Evolutionary conservation across 2,329 filamentous ascomycete genomes (phyloP).

Genomic region (Phialophora tarda): DNA sequence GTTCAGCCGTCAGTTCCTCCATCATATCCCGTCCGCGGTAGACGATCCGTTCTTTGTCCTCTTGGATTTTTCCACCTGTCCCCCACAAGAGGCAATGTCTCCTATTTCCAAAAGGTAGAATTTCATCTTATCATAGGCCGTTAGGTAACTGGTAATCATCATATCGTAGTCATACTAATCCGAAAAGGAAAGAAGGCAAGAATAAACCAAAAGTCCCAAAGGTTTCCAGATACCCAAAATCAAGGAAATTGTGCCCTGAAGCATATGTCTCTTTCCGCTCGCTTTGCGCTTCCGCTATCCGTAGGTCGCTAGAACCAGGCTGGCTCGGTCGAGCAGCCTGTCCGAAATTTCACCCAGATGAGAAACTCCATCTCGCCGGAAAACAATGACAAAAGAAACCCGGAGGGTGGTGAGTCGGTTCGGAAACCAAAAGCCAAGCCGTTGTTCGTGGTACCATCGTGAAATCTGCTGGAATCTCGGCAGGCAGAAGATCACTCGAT

Average conservation of each 20-base stretch:
- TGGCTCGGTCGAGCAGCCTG: conserved; percentile 37
- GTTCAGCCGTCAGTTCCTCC: neutral
- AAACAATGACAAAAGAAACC: conserved; percentile 1
- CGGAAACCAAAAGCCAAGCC: neutral
- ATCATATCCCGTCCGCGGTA: neutral
- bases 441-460: neutral
- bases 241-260: conserved; percentile 37
- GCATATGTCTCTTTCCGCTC: conserved; percentile 38
- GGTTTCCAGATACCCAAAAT: conserved; percentile 8
- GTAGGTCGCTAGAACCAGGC: conserved; percentile 28
- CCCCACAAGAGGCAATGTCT: neutral
- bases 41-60: neutral
- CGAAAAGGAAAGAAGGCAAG: conserved; percentile 6
- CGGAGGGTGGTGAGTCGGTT: neutral
- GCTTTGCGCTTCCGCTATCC: conserved; percentile 4
- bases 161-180: conserved; percentile 22
- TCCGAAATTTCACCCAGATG: neutral
- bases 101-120: conserved; percentile 1
- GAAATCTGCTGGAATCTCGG: neutral
- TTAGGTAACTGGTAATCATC: conserved; percentile 24
- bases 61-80: neutral
- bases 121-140: conserved; percentile 22
- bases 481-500: conserved; percentile 43
- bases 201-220: conserved; percentile 4
- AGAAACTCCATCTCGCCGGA: neutral